phyloP scores from a whole-genome alignment of 1,139 yeast species.

The Yamadazyma triangularis region DNA sequence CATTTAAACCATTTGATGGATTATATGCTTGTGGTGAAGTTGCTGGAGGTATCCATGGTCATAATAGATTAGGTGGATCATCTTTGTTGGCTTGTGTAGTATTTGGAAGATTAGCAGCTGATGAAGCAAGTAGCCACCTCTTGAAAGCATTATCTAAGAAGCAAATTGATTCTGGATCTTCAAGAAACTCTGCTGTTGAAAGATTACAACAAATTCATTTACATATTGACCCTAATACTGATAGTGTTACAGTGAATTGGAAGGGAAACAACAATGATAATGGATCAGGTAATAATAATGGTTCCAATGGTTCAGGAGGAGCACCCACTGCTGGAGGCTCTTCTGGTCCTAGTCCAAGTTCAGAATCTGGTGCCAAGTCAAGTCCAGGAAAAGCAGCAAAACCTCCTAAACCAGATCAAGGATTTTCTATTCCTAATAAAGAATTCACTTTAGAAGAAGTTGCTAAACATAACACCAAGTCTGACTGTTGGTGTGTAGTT shows the following conservation, averaged over 20 bases:
- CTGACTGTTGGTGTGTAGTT: conserved; percentile 85
- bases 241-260: conserved; percentile 30
- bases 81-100: conserved; percentile 38
- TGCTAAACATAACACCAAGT: conserved; percentile 54
- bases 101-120: conserved; percentile 53
- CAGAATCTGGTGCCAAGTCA: conserved; percentile 5
- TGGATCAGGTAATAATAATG: conserved; percentile 1
- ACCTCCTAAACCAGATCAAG: conserved; percentile 7
- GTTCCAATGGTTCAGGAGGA: conserved; percentile 1
- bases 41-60: conserved; percentile 38
- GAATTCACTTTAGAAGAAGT: conserved; percentile 53
- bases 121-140: conserved; percentile 31
- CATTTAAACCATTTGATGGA: conserved; percentile 45
- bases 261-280: conserved; percentile 6
- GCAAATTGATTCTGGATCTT: no score
- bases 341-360: no score
- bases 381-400: conserved; percentile 3
- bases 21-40: conserved; percentile 41
- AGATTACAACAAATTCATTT: conserved; percentile 41
- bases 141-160: conserved; percentile 24
- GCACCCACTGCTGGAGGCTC: not conserved
- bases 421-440: conserved; percentile 29
- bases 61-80: conserved; percentile 34
- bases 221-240: conserved; percentile 41
- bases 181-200: conserved; percentile 12